Base-by-base conservation (phyloP, 1,284 basidiomycete genomes). In the Ceratobasidium papillatum region DNA sequence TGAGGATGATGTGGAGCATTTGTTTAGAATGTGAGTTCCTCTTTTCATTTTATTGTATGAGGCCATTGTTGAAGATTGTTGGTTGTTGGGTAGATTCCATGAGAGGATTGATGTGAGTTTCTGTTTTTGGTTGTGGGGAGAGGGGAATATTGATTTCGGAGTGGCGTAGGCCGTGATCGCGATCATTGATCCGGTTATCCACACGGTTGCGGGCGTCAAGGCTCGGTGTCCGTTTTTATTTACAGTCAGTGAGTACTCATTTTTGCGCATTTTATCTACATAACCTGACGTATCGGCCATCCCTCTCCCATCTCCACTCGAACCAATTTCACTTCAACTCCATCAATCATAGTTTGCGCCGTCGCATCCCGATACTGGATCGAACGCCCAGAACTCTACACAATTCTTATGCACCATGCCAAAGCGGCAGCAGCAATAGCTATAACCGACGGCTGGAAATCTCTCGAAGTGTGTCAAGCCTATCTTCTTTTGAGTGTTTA, bases 371-470 rank as follows among this genome's bases (percentile, higher is more conserved):
- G 92, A 27, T 93, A 91, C 80, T 91, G 92, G 80, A 80, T 85
- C 4, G 89, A 90, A 64, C 93, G 92, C 78, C 90, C 91, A 0
- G 90, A 92, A 79, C 90, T 93, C 66, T 94, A 94, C 79, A 90
- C 91, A 1, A 89, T 93, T 77, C 92, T 92, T 9, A 94, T 94
- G 93, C 92, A 93, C 80, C 94, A 94, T 76, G 92, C 93, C 1
- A 92, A 91, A 79, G 89, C 91, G 75, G 90, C 92, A 0, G 92
- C 91, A 0, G 91, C 92, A 0, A 91, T 89, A 75, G 90, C 91
- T 7, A 84, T 94, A 54, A 90, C 92, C 65, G 90, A 93, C 79
- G 92, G 91, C 63, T 93, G 90, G 90, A 94, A 94, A 81, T 90
- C 87, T 75, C 89, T 93, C 47, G 92, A 94, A 78, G 87, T 89